A percentile compares a stretch with the other conserved stretches of the same genome.
Evolutionary conservation across 805 yeast genomes (phyloP).

Genomic region (Priceomyces carsonii): DNA sequence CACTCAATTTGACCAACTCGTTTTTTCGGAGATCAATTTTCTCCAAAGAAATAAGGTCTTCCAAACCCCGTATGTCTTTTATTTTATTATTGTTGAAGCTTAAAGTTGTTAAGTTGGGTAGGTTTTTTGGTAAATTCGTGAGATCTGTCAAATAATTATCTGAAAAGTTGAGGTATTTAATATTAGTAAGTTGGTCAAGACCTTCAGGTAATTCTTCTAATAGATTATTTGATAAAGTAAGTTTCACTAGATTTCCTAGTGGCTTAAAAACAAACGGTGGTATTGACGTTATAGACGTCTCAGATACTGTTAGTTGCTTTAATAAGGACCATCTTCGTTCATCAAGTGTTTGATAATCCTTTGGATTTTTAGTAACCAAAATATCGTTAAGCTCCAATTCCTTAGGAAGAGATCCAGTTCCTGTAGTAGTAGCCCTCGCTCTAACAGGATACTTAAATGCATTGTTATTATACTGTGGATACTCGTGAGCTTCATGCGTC

Average conservation of each 20-base stretch:
- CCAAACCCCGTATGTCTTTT: slow-evolving; percentile 44
- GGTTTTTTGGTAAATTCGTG: slow-evolving; percentile 32
- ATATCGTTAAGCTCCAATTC: slow-evolving; percentile 10
- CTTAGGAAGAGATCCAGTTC: slow-evolving; percentile 28
- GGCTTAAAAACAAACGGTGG: slow-evolving; percentile 41
- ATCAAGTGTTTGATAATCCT: slow-evolving; percentile 25
- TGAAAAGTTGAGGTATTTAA: slow-evolving; percentile 48
- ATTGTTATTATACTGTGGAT: slow-evolving; percentile 15
- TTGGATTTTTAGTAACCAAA: slow-evolving; percentile 2
- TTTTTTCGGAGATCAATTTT: slow-evolving; percentile 57
- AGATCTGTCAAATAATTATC: slow-evolving; percentile 41
- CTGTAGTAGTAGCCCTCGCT: slow-evolving; percentile 23
- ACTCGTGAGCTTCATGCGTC: slow-evolving; percentile 10
- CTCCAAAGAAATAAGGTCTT: slow-evolving; percentile 42
- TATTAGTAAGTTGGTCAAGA: slow-evolving; percentile 45
- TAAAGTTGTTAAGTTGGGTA: slow-evolving; percentile 41
- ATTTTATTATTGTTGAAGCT: slow-evolving; percentile 53
- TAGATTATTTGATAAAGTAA: slow-evolving; percentile 58
- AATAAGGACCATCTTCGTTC: slow-evolving; percentile 42
- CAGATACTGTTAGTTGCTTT: slow-evolving; percentile 42
- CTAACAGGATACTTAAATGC: slow-evolving; percentile 24
- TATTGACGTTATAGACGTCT: slow-evolving; percentile 38
- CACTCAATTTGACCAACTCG: slow-evolving; percentile 31
- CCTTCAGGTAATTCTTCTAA: slow-evolving; percentile 55
- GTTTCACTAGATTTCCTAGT: slow-evolving; percentile 38